Base-by-base conservation (phyloP, 495 filamentous ascomycete genomes). In the Bathelium albidoporum region DNA sequence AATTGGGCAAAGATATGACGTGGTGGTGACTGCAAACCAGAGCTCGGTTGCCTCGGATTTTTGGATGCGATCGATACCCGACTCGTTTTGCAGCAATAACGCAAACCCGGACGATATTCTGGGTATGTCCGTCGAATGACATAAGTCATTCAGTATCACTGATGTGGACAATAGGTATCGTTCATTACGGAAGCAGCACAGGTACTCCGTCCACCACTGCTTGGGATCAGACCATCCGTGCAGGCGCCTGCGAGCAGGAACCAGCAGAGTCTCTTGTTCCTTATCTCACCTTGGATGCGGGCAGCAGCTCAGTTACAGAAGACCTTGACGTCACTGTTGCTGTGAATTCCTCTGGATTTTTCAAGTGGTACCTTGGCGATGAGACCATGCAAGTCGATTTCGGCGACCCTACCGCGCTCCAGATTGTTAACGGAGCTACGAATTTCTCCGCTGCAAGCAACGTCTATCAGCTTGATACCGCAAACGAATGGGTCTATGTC, bases 1-100 rank as follows among this genome's bases (percentile, higher is more conserved):
- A 63, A 70, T 71, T 61, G 70, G 75, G 24, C 74, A 78, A 66
- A 73, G 76, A n/a, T 78, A 78, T 66, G 68, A 75, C 64, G 63
- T 78, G 29, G 63, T 77, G 28, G 68, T 78, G 28, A 69, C 68
- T 22, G 74, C 76, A 24, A 62, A 77, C 61, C 72, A 77, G 62
- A 60, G 69, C 7, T 60, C 66, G 29, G 55, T 62, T 1, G 31
- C 59, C n/a, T 62, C 58, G 28, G 59, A 74, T 62, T 77, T 75
- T 69, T 77, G 75, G 75, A 68, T 77, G 62, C 71, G 75, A 24
- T 36, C 72, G 4, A 68, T 70, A 22, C 60, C 67, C 24, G 72
- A 43, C 20, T 67, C 44, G 5, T 32, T 41, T 39, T 59, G 62
- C 28, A 45, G 32, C 41, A 18, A 62, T 32, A 65, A 62, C 31